Base-by-base conservation (phyloP, 1,139 yeast genomes). In the Yamadazyma epiphylla region DNA sequence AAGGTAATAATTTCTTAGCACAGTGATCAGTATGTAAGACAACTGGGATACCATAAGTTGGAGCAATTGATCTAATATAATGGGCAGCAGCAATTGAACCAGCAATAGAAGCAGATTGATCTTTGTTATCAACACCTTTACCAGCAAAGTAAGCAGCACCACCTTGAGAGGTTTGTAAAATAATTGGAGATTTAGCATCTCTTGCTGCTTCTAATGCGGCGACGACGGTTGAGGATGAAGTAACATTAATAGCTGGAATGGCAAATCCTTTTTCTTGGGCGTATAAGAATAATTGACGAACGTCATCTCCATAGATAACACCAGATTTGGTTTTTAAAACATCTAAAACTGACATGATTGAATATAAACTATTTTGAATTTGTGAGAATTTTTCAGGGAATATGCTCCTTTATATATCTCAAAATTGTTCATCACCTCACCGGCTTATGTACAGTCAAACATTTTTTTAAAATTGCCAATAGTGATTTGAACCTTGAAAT, bases 91-190 rank as follows among this genome's bases (percentile, higher is more conserved):
- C 96, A 61, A 91, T 63, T 58, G 96, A 69, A 70, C 99, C 99
- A 43, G 80, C 82, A 67, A 91, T 85, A 39, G 98, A 83, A 43
- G 97, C 98, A 54, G 73, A 73, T 72, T 91, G 97, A 74, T 87
- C 80, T 57, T 74, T 76, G 84, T 91, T 94, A 64, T 77, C 77
- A 51, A 94, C 89, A 70, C 98, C 98, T 80, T 91, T 91, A 75
- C 97, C 97, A 48, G 97, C 98, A 64, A 91, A 91, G 87, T 77
- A 94, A 46, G 97, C 98, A 51, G 98, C 94, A 75, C 99, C 99
- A 74, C 99, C 99, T 68, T 91, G 89, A 43, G 98, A 91, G 49
- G 91, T 79, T 74, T 91, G 99, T 62, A 91, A 74, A 61, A 91
- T 87, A 70, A 91, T 88, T 70, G 99, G 98, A 41, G 96, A 74